Percentiles rank a stretch among this genome's conserved stretches.
Conservation (phyloP, 129 eudicot genomes). For the Dittrichia graveolens region DNA sequence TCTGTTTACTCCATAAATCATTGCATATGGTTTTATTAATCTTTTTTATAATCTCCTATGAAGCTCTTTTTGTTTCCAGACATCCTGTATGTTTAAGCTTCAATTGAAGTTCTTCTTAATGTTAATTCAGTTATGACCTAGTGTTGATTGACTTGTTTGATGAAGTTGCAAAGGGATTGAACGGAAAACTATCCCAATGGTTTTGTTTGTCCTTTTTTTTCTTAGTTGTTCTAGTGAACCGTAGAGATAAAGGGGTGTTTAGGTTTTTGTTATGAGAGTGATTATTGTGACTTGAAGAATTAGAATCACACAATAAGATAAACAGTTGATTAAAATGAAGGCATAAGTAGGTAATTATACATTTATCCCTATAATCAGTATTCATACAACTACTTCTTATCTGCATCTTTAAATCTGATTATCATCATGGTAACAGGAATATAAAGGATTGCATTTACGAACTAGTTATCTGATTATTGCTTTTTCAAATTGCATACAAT, state of each 20-base stretch:
- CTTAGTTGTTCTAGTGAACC: not conserved
- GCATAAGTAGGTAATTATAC: too few relatives aligned
- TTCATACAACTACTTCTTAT: too few relatives aligned
- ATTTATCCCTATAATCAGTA: too few relatives aligned
- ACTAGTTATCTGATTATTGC: too few relatives aligned
- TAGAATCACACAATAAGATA: too few relatives aligned
- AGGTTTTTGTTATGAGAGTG: too few relatives aligned
- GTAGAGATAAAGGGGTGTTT: not conserved
- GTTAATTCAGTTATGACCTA: not conserved
- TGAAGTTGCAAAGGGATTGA: not conserved
- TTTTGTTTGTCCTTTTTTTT: not conserved
- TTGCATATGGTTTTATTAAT: constrained; percentile 5
- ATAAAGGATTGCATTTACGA: too few relatives aligned
- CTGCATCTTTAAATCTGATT: too few relatives aligned
- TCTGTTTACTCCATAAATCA: not conserved
- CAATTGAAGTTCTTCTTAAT: not conserved
- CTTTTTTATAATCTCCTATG: not conserved
- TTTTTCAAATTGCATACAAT: too few relatives aligned
- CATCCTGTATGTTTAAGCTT: not conserved
- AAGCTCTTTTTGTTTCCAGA: not conserved
- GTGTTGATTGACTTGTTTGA: constrained; percentile 15
- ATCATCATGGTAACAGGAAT: too few relatives aligned
- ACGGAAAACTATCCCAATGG: constrained; percentile 10
- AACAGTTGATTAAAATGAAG: too few relatives aligned
- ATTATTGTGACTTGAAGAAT: too few relatives aligned